Base-by-base conservation (phyloP, 192 early-diverging fungal species). In the Podochytrium sp. region DNA sequence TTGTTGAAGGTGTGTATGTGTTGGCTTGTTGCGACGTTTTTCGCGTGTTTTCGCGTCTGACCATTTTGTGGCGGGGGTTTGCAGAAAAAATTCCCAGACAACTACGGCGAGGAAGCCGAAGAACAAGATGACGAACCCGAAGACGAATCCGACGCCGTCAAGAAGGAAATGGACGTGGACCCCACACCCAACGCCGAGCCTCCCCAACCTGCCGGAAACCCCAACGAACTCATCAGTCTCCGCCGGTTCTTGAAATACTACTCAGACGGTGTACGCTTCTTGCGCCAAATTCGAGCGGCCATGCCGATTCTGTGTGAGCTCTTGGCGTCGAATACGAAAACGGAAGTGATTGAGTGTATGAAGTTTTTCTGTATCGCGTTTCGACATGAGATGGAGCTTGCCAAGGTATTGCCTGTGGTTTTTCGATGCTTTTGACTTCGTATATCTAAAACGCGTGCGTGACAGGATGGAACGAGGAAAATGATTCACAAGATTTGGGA, bases 401-500 rank as follows among this genome's bases (percentile, higher is more conserved):
- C 96, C 32, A 80, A 76, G 41, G 92, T 91, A 83, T n/a, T n/a
- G n/a, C n/a, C n/a, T 81, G 84, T 73, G 2, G 2, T 7, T 27
- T 62, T 10, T 55, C 5, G 10, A 58, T 43, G 34, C 16, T 3
- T 12, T 5, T 47, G 5, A 10, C 25, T 43, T 73, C 3, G 14
- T 23, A 59, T 33, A 1, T 73, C 10, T 63, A n/a, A 35, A 25
- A n/a, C 52, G 50, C 40, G 20, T 47, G 20, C 35, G 76, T 53
- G 62, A 1, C 67, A 94, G 85, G 91, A 90, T 30, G 98, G 97
- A 38, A 90, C 98, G 58, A 86, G 90, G 43, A 90, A 88, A 71
- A 99, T 99, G 97, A 86, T 96, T 12, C 97, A 98, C 77, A 91
- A 98, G 51, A 91, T 99, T 25, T 99, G 88, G 88, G 84, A 86